These are phyloP conservation scores for Solanum lycopersicoides DNA, from an alignment of 257 asterid genomes.

Conservation along the genomic window DNA sequence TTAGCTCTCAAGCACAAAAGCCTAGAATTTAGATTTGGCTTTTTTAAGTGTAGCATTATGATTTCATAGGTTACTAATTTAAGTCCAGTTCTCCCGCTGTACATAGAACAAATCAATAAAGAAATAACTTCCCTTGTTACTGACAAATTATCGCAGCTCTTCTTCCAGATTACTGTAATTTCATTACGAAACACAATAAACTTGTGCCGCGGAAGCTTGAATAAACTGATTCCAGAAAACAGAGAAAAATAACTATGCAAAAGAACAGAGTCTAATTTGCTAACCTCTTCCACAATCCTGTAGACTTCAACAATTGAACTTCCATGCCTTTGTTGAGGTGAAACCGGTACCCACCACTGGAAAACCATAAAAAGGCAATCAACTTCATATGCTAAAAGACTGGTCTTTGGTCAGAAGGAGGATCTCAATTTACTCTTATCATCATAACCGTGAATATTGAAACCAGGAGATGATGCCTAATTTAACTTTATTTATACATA, in stretches of 20 bases:
- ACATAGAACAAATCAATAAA: background rate
- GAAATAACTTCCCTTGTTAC: background rate
- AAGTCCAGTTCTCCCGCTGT: background rate
- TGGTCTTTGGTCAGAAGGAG: background rate
- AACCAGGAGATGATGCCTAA: background rate
- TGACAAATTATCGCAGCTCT: background rate
- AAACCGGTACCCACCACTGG: constrained; percentile 77
- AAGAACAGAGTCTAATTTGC: background rate
- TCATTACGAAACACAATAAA: background rate
- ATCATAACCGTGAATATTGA: background rate
- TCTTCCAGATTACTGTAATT: background rate
- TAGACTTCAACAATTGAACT: constrained; percentile 93
- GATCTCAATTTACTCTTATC: background rate
- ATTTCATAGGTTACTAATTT: background rate
- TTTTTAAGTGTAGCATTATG: background rate
- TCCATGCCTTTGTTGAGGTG: constrained; percentile 97
- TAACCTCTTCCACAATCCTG: constrained; percentile 98
- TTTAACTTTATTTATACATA: background rate
- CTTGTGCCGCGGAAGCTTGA: background rate
- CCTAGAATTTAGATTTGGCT: background rate
- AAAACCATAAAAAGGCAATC: constrained; percentile 7
- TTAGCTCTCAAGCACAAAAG: background rate
- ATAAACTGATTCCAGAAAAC: background rate
- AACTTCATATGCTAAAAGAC: constrained; percentile 6
- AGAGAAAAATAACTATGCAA: constrained; percentile 1